Evolutionary conservation across 371 early-diverging fungal species (phyloP), one percentile per base, ranked within the genome.

Genomic region (Smittium culicis): DNA sequence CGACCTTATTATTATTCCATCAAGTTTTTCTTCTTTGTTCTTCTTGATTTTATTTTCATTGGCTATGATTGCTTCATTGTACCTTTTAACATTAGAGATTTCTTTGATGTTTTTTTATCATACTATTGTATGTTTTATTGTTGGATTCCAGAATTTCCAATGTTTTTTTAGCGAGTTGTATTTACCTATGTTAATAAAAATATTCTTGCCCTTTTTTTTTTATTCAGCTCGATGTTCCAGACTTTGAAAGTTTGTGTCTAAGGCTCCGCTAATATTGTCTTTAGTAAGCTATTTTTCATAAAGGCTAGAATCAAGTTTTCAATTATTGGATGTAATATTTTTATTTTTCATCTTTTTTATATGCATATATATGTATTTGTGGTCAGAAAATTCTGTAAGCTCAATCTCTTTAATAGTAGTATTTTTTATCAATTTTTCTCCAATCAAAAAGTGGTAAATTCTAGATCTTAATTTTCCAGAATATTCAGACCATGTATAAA

Each of bases 311-410:
- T 59, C 16, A 11, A 27, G 28, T 32, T 59, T 59, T 16, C 63
- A 63, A n/a, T 34, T 31, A 14, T 63, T 31, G 17, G n/a, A 32
- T 35, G 20, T 63, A 14, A 30, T 63, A n/a, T 33, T 25, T 25
- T 63, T n/a, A 63, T n/a, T 24, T 63, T n/a, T 27, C 8, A n/a
- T 63, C 32, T 63, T 5, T 30, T 16, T 25, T 59, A 59, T 11
- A 30, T 63, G 34, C 11, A 63, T 32, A 2, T 32, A 2, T 63
- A 63, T n/a, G 8, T 34, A 24, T 32, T 63, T 63, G n/a, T 63
- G 63, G 63, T 63, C 63, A 25, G 63, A 63, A 63, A 30, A 63
- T 35, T 31, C 34, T 31, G 17, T 35, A 35, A 2, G n/a, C 14
- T 32, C 34, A 33, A 32, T 32, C 2, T n/a, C 35, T 35, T 30